A percentile compares a stretch with the other conserved stretches of the same genome.
phyloP scores from a whole-genome alignment of 2,329 filamentous ascomycete species.

The Didymella glomerata region DNA sequence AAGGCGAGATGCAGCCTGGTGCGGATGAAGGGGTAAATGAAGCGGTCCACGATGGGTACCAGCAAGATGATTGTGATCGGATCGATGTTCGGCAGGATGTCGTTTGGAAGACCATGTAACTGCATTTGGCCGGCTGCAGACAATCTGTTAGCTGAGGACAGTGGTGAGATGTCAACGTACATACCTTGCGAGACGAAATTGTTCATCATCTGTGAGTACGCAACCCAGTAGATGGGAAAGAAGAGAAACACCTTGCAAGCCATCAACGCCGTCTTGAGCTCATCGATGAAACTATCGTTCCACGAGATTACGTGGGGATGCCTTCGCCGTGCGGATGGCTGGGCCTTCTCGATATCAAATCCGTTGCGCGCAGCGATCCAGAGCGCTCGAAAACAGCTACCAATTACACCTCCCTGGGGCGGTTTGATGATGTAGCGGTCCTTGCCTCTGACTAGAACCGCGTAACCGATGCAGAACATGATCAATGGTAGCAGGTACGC shows the following conservation, averaged over 20 bases:
- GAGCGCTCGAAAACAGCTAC: slow-evolving; percentile 64
- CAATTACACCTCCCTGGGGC: slow-evolving; percentile 50
- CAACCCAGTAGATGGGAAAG: slow-evolving; percentile 59
- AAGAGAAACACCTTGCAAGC: slow-evolving; percentile 74
- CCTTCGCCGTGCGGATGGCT: slow-evolving; percentile 63
- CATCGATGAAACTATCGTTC: slow-evolving; percentile 76
- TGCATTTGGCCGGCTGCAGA: slow-evolving; percentile 56
- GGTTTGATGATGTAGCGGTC: slow-evolving; percentile 50
- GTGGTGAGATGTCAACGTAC: not conserved
- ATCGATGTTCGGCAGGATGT: slow-evolving; percentile 59
- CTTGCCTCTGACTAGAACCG: slow-evolving; percentile 55
- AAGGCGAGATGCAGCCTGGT: slow-evolving; percentile 52
- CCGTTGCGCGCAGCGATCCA: slow-evolving; percentile 63
- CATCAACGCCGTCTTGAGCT: slow-evolving; percentile 70
- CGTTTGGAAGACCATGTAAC: slow-evolving; percentile 58
- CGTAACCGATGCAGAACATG: slow-evolving; percentile 71
- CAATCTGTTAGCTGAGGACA: not conserved
- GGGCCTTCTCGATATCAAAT: slow-evolving; percentile 67
- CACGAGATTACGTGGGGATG: slow-evolving; percentile 59
- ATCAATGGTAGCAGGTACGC: slow-evolving; percentile 70
- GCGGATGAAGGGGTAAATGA: slow-evolving; percentile 58
- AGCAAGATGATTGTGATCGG: slow-evolving; percentile 58
- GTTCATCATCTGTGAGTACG: slow-evolving; percentile 57
- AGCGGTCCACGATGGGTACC: slow-evolving; percentile 56
- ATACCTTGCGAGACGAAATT: slow-evolving; percentile 59